Evolutionary conservation across 2,329 filamentous ascomycete genomes (phyloP), one percentile per base, ranked within the genome.

Genomic region (Plectosphaerella sp.): DNA sequence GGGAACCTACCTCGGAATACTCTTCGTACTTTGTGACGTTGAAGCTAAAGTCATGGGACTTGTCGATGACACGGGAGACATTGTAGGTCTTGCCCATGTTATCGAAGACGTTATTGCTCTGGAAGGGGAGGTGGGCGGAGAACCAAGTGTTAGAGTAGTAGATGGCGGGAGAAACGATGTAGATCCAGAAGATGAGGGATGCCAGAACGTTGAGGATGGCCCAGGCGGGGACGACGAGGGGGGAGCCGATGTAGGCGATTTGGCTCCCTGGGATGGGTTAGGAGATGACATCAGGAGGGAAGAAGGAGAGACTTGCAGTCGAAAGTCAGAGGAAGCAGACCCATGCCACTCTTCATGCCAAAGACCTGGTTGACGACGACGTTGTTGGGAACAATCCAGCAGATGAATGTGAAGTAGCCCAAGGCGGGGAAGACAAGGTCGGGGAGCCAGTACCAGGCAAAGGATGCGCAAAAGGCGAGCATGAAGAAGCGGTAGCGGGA

Each of bases 61-160:
- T 69, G 11, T 68, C 64, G 50, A 84, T 67, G 5, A 84, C 77
- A 1, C 65, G 67, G 1, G 69, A 66, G 0, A 76, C 74, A 41
- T 82, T 72, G 57, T 82, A 83, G 0, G 66, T 53, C 4, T 67
- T 57, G 0, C 75, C 79, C 0, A 68, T 77, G 43, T 81, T 79
- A 60, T 83, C 80, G 48, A 73, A 83, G 8, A 75, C 77, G 12
- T 74, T 72, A n/a, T 77, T 72, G 33, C 73, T 76, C 22, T 76
- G 72, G 36, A 81, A 67, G 0, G 80, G 79, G 12, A 83, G 62
- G 49, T 80, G 78, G 0, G 76, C 72, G 0, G 78, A 76, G 50
- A 72, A 68, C 75, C 75, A 78, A 0, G 71, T 75, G 57, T 77
- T 77, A 3, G 69, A 70, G 53, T 76, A 78, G 61, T 76, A 76